A percentile compares a stretch with the other conserved stretches of the same genome.
Conservation (phyloP, 306 rosid genomes). For the Cajanus cajan region DNA sequence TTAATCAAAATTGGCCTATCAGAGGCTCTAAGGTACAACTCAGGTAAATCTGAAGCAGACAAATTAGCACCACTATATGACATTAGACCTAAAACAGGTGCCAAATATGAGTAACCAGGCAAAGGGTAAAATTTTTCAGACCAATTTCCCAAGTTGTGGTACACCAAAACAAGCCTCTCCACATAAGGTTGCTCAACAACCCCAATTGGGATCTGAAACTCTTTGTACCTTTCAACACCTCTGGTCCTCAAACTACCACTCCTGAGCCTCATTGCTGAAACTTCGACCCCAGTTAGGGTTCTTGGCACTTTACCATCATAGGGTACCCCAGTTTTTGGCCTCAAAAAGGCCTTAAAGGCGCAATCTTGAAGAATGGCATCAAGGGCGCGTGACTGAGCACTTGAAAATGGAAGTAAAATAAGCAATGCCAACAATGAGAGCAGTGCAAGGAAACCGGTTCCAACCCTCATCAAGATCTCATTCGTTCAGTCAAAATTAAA, state of each 20-base stretch:
- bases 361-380: constrained; percentile 58
- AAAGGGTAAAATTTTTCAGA: constrained; percentile 60
- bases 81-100: constrained; percentile 62
- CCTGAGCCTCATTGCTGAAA: constrained; percentile 56
- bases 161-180: constrained; percentile 57
- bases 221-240: constrained; percentile 55
- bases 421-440: constrained; percentile 31
- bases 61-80: constrained; percentile 52
- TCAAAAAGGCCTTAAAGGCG: constrained; percentile 52
- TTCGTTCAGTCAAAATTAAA: constrained; percentile 20
- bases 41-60: constrained; percentile 50
- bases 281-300: constrained; percentile 44
- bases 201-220: constrained; percentile 69
- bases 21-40: constrained; percentile 53
- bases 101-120: constrained; percentile 56
- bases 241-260: constrained; percentile 65
- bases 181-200: constrained; percentile 66
- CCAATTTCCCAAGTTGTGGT: constrained; percentile 63
- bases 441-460: constrained; percentile 25
- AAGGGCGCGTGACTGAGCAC: constrained; percentile 47
- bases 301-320: constrained; percentile 38
- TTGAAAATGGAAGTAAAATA: constrained; percentile 31
- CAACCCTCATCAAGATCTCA: constrained; percentile 57
- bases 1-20: constrained; percentile 48
- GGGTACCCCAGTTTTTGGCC: constrained; percentile 55